Percentiles rank a stretch among this genome's conserved stretches.
phyloP scores from a whole-genome alignment of 345 rosid species.

The Eutrema heterophyllum region DNA sequence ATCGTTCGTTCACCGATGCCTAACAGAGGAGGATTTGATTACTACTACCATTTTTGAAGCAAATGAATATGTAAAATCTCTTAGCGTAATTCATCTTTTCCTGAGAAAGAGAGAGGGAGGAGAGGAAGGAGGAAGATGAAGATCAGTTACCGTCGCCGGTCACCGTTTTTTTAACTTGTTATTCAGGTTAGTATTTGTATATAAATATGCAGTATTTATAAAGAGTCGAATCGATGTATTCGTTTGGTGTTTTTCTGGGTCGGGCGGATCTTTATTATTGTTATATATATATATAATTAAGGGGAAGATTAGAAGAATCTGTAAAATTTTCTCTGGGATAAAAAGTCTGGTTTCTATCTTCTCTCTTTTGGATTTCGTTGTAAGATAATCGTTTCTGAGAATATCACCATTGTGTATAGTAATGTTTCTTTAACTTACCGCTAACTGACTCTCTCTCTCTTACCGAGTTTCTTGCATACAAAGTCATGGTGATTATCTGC shows the following conservation, averaged over 20 bases:
- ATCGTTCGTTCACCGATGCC: conserved; percentile 13
- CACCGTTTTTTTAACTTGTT: conserved; percentile 17
- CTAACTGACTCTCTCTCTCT: not conserved
- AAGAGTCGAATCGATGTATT: conserved; percentile 23
- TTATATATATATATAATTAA: not conserved
- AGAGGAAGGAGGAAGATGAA: conserved; percentile 19
- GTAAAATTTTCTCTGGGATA: conserved; percentile 4
- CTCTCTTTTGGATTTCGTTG: conserved; percentile 7
- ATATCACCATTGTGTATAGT: conserved; percentile 3
- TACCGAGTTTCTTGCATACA: not conserved
- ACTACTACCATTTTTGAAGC: conserved; percentile 33
- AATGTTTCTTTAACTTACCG: not conserved
- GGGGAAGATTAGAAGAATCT: conserved; percentile 19
- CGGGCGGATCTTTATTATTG: conserved; percentile 19
- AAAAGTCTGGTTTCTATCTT: conserved; percentile 13
- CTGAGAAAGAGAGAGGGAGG: conserved; percentile 1
- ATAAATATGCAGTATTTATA: conserved; percentile 16
- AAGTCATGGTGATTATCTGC: not conserved
- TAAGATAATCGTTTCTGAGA: conserved; percentile 1
- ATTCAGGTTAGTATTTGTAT: conserved; percentile 27
- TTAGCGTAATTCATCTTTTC: conserved; percentile 4
- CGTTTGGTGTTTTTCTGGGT: conserved; percentile 27
- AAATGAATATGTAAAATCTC: not conserved
- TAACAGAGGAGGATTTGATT: conserved; percentile 28
- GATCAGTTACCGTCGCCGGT: conserved; percentile 18